Evolutionary conservation across 2,329 filamentous ascomycete species (phyloP).

Genomic region (Clonostachys chloroleuca): DNA sequence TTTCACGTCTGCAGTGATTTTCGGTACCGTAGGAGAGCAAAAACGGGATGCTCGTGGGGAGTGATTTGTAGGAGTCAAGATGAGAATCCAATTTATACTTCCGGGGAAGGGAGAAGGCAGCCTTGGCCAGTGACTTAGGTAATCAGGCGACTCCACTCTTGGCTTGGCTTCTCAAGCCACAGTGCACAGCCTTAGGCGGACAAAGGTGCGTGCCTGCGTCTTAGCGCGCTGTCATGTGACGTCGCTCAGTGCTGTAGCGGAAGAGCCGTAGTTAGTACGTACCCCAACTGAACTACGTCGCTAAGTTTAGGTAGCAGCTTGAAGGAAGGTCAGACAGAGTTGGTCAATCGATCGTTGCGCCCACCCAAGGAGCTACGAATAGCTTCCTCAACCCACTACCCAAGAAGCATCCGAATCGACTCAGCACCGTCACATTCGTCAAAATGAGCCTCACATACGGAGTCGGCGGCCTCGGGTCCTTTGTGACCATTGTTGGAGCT

Average conservation of each 20-base stretch:
- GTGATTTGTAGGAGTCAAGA: slow-evolving; percentile 1
- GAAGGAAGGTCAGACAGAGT: no score
- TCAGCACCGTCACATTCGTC: slow-evolving; percentile 3
- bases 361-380: slow-evolving; percentile 1
- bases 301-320: no score
- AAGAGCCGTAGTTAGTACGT: no score
- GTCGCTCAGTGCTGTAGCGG: background rate
- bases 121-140: no score
- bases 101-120: no score
- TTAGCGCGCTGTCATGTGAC: slow-evolving; percentile 5
- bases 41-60: slow-evolving; percentile 3
- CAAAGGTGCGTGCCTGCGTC: slow-evolving; percentile 1
- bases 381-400: slow-evolving; percentile 1
- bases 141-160: no score
- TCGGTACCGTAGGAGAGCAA: background rate
- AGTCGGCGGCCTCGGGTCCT: slow-evolving; percentile 61
- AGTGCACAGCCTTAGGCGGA: no score
- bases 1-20: no score
- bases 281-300: no score
- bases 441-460: slow-evolving; percentile 72
- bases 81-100: no score
- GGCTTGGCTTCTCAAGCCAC: no score
- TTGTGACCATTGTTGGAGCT: slow-evolving; percentile 69
- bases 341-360: no score
- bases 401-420: background rate